Base-by-base conservation (phyloP, 2,329 filamentous ascomycete genomes). In the Exophiala bonariae region DNA sequence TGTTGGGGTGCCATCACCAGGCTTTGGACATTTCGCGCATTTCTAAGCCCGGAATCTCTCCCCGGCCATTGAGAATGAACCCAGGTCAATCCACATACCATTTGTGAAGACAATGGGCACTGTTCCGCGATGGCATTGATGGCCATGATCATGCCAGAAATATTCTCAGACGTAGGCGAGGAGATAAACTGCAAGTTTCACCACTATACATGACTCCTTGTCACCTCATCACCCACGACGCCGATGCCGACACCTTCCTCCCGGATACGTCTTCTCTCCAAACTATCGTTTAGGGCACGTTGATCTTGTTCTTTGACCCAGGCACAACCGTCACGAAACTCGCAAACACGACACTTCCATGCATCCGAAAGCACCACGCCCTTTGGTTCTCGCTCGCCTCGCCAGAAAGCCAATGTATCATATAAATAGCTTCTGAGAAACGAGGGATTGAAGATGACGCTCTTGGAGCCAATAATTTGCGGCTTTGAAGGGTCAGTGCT, bases 361-460 rank as follows among this genome's bases (percentile, higher is more conserved):
- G 89, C 87, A 58, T 96, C 91, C 60, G 91, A 85, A 5, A 95
- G 78, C 5, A 81, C 76, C 2, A 96, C 91, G 0, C 92, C 92
- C 6, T 77, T 75, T 0, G 90, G 82, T 40, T 78, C 70, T 13
- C 91, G 74, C 58, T 86, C 75, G 1, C 91, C 92, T 23, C 80
- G 81, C 92, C 92, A 97, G 89, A 89, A 96, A n/a, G 76, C 66
- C 79, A 96, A 82, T 54, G 87, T 84, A 2, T 81, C 76, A 0
- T 69, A 63, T 3, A 96, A 64, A 62, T 95, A 95, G 1, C 66
- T 68, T 9, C 84, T 77, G 34, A 96, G 70, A 2, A 74, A 74
- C 1, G 73, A 65, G 0, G 77, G 71, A 46, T 92, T 85, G 61
- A 89, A 88, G 1, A 81, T 73, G 56, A 93, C 81, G 1, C 76